Percentiles rank a stretch among this genome's conserved stretches.
Conservation (phyloP, 2,329 filamentous ascomycete species). For the Pseudogymnoascus sp. region DNA sequence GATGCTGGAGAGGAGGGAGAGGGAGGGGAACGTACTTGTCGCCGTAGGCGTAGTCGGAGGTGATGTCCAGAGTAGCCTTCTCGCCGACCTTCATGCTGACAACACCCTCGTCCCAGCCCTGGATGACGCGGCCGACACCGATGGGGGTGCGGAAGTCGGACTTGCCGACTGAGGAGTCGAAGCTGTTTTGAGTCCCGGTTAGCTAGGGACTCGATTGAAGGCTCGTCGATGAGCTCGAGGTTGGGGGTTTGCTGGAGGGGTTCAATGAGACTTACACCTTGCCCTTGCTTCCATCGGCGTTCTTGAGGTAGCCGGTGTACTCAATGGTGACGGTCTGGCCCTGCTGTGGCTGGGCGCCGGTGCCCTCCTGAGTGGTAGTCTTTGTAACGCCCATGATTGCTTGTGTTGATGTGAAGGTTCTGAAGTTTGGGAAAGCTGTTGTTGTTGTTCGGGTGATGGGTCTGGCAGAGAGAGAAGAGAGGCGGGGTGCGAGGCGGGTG, state of each 20-base stretch:
- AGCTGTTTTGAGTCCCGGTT: constrained; percentile 52
- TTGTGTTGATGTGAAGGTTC: constrained; percentile 25
- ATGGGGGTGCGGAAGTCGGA: constrained; percentile 71
- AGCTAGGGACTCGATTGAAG: constrained; percentile 13
- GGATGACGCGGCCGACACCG: constrained; percentile 78
- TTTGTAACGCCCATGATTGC: constrained; percentile 66
- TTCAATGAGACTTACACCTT: constrained; percentile 49
- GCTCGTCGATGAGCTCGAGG: background rate
- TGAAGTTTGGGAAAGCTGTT: background rate
- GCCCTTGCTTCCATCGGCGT: constrained; percentile 60
- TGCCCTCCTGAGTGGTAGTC: constrained; percentile 54
- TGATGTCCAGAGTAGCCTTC: constrained; percentile 78
- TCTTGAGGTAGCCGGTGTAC: constrained; percentile 84
- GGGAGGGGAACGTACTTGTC: constrained; percentile 40
- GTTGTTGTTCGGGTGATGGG: background rate
- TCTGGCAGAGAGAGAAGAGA: background rate
- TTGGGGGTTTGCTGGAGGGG: too few species aligned
- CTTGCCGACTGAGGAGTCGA: constrained; percentile 77
- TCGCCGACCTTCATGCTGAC: constrained; percentile 82
- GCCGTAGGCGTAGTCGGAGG: constrained; percentile 62
- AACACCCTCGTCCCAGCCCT: constrained; percentile 82
- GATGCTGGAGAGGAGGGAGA: too few species aligned
- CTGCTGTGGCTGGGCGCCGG: constrained; percentile 49
- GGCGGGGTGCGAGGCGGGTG: background rate
- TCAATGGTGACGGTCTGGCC: constrained; percentile 78